phyloP scores from a whole-genome alignment of 805 yeast genomes.

The Wickerhamiella brachini region DNA sequence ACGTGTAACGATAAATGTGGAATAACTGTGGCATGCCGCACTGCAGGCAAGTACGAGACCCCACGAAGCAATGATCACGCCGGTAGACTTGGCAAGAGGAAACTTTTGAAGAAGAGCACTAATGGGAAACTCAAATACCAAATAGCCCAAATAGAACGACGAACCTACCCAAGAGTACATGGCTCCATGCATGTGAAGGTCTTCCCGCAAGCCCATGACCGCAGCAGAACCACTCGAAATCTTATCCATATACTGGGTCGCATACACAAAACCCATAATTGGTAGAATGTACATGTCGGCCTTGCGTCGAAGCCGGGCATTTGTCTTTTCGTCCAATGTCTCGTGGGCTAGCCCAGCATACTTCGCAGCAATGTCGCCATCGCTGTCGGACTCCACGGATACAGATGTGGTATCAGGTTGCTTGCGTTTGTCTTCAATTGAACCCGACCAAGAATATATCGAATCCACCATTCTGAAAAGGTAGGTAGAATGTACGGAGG shows the following conservation, averaged over 20 bases:
- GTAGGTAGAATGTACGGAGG: neutral
- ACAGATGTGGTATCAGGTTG: neutral
- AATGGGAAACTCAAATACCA: constrained; percentile 40
- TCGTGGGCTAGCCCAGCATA: neutral
- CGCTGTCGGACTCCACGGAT: neutral
- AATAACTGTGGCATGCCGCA: constrained; percentile 30
- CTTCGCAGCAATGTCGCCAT: neutral
- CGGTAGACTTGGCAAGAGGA: constrained; percentile 39
- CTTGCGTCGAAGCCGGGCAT: constrained; percentile 28
- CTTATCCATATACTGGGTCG: constrained; percentile 49
- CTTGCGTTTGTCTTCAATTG: neutral
- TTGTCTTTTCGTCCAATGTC: neutral
- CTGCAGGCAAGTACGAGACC: constrained; percentile 34
- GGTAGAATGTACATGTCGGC: constrained; percentile 40
- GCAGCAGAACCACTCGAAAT: constrained; percentile 38
- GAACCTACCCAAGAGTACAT: constrained; percentile 40
- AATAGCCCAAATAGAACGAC: constrained; percentile 50
- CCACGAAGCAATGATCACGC: constrained; percentile 32
- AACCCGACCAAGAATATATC: neutral
- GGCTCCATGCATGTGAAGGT: constrained; percentile 32
- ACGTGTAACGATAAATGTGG: constrained; percentile 33
- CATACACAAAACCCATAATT: constrained; percentile 34
- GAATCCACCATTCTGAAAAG: neutral
- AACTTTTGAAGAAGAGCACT: constrained; percentile 35
- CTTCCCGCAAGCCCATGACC: constrained; percentile 36